These are phyloP conservation scores for Cicer arietinum DNA, from an alignment of 306 rosid species.

Conservation along the genomic window DNA sequence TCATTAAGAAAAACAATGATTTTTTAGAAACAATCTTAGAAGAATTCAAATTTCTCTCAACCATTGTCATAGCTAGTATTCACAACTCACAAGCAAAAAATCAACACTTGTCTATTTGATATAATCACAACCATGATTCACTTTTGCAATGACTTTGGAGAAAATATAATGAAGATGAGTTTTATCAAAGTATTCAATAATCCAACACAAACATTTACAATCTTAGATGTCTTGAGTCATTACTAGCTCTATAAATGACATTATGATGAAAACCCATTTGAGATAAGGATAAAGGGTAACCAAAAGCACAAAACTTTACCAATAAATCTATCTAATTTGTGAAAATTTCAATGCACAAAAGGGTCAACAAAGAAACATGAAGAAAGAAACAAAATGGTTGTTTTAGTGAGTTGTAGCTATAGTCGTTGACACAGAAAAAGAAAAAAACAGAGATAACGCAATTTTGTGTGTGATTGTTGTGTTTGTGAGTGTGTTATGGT, in stretches of 20 bases:
- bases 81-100: background rate
- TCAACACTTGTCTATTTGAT: slow-evolving; percentile 32
- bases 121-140: slow-evolving; percentile 37
- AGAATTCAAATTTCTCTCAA: slow-evolving; percentile 42
- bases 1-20: slow-evolving; percentile 56
- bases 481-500: background rate
- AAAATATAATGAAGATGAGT: background rate
- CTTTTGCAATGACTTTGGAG: background rate
- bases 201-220: slow-evolving; percentile 7
- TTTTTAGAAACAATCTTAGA: slow-evolving; percentile 53
- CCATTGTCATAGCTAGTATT: slow-evolving; percentile 38
- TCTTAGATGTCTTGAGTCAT: background rate
- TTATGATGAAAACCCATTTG: slow-evolving; percentile 2
- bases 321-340: background rate
- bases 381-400: slow-evolving; percentile 8
- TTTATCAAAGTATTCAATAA: background rate
- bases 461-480: background rate
- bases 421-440: background rate
- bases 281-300: background rate
- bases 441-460: background rate
- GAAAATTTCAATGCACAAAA: background rate
- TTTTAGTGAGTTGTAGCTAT: background rate
- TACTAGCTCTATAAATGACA: background rate
- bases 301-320: background rate
- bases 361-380: background rate